These are phyloP conservation scores for Aspergillus tamarii DNA, from an alignment of 2,329 filamentous ascomycete species.

Conservation along the genomic window DNA sequence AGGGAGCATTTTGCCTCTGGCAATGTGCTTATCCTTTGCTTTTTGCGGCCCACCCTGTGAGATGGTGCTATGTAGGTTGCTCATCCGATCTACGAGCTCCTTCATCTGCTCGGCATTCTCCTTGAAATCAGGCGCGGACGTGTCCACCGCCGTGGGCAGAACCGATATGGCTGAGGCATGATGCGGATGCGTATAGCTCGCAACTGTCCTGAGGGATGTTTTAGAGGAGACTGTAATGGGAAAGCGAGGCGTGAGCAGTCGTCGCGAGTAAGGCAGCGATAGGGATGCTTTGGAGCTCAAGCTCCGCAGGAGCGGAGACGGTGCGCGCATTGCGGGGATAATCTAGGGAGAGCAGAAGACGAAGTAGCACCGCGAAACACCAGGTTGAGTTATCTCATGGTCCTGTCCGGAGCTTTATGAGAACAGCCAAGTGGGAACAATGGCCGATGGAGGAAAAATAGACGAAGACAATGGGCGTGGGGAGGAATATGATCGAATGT, in stretches of 20 bases:
- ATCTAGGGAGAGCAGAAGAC: conserved; percentile 13
- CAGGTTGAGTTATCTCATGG: conserved; percentile 7
- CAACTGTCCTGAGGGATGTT: conserved; percentile 52
- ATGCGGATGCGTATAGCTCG: conserved; percentile 78
- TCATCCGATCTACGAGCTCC: conserved; percentile 69
- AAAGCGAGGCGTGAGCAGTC: conserved; percentile 20
- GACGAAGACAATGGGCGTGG: conserved; percentile 12
- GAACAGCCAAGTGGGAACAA: neutral
- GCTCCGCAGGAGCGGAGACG: conserved; percentile 44
- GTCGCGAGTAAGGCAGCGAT: conserved; percentile 26
- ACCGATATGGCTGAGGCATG: conserved; percentile 83
- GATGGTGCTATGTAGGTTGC: conserved; percentile 70
- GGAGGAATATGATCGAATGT: conserved; percentile 5
- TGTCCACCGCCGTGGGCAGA: conserved; percentile 75
- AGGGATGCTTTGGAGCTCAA: conserved; percentile 32
- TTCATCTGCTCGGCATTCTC: conserved; percentile 81
- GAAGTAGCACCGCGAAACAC: neutral
- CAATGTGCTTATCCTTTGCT: conserved; percentile 83
- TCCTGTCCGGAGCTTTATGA: neutral
- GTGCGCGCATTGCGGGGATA: conserved; percentile 41
- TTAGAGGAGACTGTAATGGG: conserved; percentile 9
- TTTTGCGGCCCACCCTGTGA: conserved; percentile 78
- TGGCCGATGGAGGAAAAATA: neutral
- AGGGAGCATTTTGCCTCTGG: conserved; percentile 90
- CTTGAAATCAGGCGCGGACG: conserved; percentile 74